These are phyloP conservation scores for Cerioporus squamosus DNA, from an alignment of 1,284 basidiomycete species.

Conservation along the genomic window DNA sequence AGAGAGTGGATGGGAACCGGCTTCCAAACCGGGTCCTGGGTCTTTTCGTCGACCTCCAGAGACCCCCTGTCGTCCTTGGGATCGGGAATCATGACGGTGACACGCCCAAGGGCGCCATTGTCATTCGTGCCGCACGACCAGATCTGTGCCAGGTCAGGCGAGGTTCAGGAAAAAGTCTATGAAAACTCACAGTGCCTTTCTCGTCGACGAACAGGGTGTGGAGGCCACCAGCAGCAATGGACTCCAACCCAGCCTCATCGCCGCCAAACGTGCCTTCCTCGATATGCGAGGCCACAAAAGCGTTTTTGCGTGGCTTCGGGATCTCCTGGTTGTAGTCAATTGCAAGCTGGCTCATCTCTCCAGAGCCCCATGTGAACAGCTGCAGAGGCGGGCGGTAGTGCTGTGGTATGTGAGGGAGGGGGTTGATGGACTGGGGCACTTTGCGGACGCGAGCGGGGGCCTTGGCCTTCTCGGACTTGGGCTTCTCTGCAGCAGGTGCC, in stretches of 20 bases:
- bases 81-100: constrained; percentile 74
- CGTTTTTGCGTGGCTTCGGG: constrained; percentile 70
- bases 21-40: constrained; percentile 73
- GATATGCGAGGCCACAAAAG: constrained; percentile 67
- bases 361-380: constrained; percentile 85
- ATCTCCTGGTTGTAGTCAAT: constrained; percentile 74
- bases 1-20: constrained; percentile 79
- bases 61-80: constrained; percentile 61
- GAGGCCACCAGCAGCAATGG: constrained; percentile 80
- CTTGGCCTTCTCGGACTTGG: constrained; percentile 19
- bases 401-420: constrained; percentile 19
- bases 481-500: constrained; percentile 10
- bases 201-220: constrained; percentile 88
- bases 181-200: constrained; percentile 72
- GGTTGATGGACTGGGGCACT: constrained; percentile 20
- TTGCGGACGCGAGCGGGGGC: constrained; percentile 20
- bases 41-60: constrained; percentile 79
- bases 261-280: constrained; percentile 69
- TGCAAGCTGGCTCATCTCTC: constrained; percentile 90
- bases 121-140: constrained; percentile 94
- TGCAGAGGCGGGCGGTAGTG: constrained; percentile 27
- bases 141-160: constrained; percentile 48
- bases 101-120: constrained; percentile 88
- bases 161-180: constrained; percentile 1
- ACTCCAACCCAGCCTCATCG: constrained; percentile 75